Evolutionary conservation across 2,329 filamentous ascomycete species (phyloP).

Genomic region (Pyrenochaeta sp.): DNA sequence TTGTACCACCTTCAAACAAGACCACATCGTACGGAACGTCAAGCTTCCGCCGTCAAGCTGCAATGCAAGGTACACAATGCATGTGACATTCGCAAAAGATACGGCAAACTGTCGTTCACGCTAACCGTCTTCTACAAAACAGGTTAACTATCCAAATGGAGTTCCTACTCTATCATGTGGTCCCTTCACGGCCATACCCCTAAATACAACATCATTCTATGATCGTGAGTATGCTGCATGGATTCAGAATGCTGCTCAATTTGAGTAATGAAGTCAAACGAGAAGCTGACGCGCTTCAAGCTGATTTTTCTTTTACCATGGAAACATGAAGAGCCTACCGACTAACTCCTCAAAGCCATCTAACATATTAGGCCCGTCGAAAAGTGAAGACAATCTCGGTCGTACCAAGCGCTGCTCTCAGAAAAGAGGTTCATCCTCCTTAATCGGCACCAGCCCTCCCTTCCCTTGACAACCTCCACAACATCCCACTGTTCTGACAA

Average conservation of each 20-base stretch:
- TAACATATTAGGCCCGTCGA: background rate
- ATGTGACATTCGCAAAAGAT: background rate
- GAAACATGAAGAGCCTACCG: background rate
- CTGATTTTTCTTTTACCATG: background rate
- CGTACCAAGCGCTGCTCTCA: conserved; percentile 4
- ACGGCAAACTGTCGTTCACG: background rate
- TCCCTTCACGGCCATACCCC: background rate
- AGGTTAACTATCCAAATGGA: background rate
- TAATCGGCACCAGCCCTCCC: conserved; percentile 59
- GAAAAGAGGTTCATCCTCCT: conserved; percentile 28
- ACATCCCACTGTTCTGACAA: conserved; percentile 64
- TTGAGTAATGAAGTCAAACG: no score
- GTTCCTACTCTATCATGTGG: background rate
- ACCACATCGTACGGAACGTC: conserved; percentile 11
- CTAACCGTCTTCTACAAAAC: background rate
- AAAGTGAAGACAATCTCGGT: background rate
- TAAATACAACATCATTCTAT: background rate
- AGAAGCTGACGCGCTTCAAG: background rate
- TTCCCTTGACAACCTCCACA: conserved; percentile 58
- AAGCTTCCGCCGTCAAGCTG: conserved; percentile 11
- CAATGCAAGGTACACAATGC: conserved; percentile 18
- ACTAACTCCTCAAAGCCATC: background rate
- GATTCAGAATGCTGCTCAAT: background rate
- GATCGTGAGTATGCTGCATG: background rate
- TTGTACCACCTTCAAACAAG: conserved; percentile 6